Conservation (phyloP, 2,329 filamentous ascomycete genomes). For the Penicillium sp. region DNA sequence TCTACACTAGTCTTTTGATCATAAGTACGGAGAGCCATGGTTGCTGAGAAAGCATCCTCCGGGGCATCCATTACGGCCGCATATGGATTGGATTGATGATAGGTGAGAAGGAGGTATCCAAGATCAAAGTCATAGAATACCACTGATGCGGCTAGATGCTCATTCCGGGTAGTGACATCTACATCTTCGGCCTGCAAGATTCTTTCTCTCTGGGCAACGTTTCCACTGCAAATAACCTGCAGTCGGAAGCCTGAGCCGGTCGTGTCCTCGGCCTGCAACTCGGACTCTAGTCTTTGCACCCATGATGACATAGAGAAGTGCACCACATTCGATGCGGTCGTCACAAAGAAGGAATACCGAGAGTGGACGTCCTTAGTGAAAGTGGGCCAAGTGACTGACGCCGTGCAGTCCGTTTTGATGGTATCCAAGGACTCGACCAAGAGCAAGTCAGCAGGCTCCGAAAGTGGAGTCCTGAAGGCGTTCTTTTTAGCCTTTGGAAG, state of each 20-base stretch:
- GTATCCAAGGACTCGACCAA: constrained; percentile 55
- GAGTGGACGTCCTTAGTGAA: constrained; percentile 63
- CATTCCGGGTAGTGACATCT: constrained; percentile 30
- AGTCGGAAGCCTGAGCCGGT: constrained; percentile 63
- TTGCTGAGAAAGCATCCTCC: constrained; percentile 38
- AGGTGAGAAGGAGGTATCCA: constrained; percentile 63
- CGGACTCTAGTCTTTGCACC: constrained; percentile 62
- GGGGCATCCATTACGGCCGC: constrained; percentile 60
- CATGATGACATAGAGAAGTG: constrained; percentile 63
- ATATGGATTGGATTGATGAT: constrained; percentile 54
- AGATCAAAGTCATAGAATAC: constrained; percentile 63
- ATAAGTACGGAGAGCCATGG: constrained; percentile 35
- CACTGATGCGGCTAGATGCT: constrained; percentile 56
- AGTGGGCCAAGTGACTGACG: constrained; percentile 53
- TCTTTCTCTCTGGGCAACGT: constrained; percentile 56
- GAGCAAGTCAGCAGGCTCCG: constrained; percentile 51
- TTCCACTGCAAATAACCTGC: constrained; percentile 60
- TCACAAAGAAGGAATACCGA: constrained; percentile 65
- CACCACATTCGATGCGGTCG: constrained; percentile 59
- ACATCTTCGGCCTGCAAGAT: constrained; percentile 51
- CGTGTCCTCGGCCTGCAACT: constrained; percentile 59
- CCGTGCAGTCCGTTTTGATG: constrained; percentile 34
- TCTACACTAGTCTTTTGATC: constrained; percentile 33
- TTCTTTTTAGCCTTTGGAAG: constrained; percentile 56
- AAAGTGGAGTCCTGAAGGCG: constrained; percentile 49